Evolutionary conservation across 2,329 filamentous ascomycete species (phyloP), one percentile per base, ranked within the genome.

Genomic region (Knufia petricola): DNA sequence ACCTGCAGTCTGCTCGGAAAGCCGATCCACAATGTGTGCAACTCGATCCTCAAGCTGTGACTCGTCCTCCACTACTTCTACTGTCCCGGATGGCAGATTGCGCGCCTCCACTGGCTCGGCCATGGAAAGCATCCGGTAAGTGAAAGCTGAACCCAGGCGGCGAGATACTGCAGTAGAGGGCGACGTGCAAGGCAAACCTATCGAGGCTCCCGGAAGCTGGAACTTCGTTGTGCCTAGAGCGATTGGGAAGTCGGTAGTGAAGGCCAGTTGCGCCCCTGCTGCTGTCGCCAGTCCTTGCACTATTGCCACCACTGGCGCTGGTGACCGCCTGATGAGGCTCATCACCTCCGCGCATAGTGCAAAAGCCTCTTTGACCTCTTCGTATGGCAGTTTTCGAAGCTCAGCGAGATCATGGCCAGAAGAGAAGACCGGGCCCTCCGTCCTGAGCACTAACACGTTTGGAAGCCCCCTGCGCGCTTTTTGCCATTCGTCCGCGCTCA

Each of bases 341-440:
- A 58, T 58, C 32, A 58, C 54, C 40, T 58, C 56, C 15, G 54
- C 56, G 26, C 56, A 58, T 13, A 58, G 45, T n/a, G 50, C 51
- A 38, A 58, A 58, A 3, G 56, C 55, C 49, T 58, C 54, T 34
- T 57, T 58, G 45, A 58, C 56, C 26, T 56, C 53, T 13, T 55
- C 56, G 26, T 58, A 49, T 19, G 53, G 46, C 26, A 58, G 36
- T 10, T 49, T 50, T 17, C 53, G 41, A 19, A 58, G 45, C 39
- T 58, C 54, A 10, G 50, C 50, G 15, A 58, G 45, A 43, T 58
- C 56, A 49, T 58, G 56, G 10, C 56, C 56, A 1, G 56, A 55
- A n/a, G 50, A 56, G 36, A 58, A 58, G 3, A 58, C 56, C 1
- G 54, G 41, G 7, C 56, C 56, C 50, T 56, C 54, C 28, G 53